These are phyloP conservation scores for Eragrostis tef DNA, from an alignment of 202 grass and related monocot species.

Conservation along the genomic window DNA sequence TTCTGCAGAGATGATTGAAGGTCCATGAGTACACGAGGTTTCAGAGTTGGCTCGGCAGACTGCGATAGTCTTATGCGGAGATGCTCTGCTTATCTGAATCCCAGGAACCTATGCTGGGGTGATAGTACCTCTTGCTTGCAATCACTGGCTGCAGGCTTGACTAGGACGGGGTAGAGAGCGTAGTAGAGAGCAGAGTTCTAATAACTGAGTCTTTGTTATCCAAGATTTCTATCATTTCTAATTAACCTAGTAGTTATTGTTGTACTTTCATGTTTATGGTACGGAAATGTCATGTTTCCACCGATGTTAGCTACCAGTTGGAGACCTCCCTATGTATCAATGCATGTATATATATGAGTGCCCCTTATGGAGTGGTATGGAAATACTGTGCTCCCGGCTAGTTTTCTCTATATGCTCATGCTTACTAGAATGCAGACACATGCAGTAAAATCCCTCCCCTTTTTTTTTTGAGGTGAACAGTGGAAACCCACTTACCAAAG, in stretches of 20 bases:
- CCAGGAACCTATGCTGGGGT: background rate
- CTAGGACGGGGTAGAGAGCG: conserved; percentile 38
- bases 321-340: conserved; percentile 25
- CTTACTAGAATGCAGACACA: no score
- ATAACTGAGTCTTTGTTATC: conserved; percentile 27
- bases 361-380: conserved; percentile 10
- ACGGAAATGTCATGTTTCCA: conserved; percentile 31
- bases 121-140: conserved; percentile 45
- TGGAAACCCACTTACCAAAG: background rate
- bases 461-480: no score
- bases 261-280: conserved; percentile 26
- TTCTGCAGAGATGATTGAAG: background rate
- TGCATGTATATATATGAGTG: conserved; percentile 23
- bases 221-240: conserved; percentile 12
- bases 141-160: conserved; percentile 50
- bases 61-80: background rate
- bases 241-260: conserved; percentile 26
- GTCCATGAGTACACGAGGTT: conserved; percentile 23
- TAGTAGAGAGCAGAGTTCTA: background rate
- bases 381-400: background rate
- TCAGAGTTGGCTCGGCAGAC: background rate
- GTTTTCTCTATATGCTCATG: background rate
- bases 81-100: conserved; percentile 21
- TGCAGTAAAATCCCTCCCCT: no score
- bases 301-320: background rate